Evolutionary conservation across 495 filamentous ascomycete species (phyloP), one percentile per base, ranked within the genome.

Genomic region (Aspergillus affinis): DNA sequence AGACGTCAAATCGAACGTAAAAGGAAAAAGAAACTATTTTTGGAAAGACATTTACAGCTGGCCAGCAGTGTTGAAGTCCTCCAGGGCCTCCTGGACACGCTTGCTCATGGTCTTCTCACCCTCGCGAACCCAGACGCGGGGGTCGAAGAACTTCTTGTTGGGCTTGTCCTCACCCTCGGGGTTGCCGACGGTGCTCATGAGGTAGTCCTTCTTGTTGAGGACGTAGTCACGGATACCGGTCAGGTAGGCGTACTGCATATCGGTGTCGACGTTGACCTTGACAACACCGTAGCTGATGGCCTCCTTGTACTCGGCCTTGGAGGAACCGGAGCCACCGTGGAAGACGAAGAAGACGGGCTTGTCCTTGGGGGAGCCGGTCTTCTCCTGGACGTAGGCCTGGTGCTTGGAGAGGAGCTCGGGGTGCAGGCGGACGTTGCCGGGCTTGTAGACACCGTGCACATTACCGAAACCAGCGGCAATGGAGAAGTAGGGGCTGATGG

Each of bases 301-400:
- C 67, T 90, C 84, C 53, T 72, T 82, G 82, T 87, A 98, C 80
- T 98, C 94, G 60, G 88, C 73, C 83, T 96, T 95, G 72, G 84
- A 81, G 53, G 88, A 93, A 60, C 94, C 95, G 57, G 90, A 93
- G 62, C 94, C 94, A 65, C 95, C 95, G 82, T 99, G 94, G 87
- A 99, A 99, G 74, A 99, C 94, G 74, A 99, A 89, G 86, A 95
- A 97, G 69, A 97, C 87, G 57, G 95, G 94, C 86, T 97, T 97
- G 69, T 88, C 81, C 61, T 91, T 86, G 60, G 79, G 75, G 64
- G 82, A 76, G 54, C 69, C 66, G 60, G 76, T 83, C 82, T 92
- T 79, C 81, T 92, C 85, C 75, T 89, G 85, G 69, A 96, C 91
- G 75, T 89, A 90, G 63, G 81, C 82, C 80, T 99, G 94, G 84